phyloP scores from a whole-genome alignment of 176 grass and related monocot species.

The Elaeis guineensis region DNA sequence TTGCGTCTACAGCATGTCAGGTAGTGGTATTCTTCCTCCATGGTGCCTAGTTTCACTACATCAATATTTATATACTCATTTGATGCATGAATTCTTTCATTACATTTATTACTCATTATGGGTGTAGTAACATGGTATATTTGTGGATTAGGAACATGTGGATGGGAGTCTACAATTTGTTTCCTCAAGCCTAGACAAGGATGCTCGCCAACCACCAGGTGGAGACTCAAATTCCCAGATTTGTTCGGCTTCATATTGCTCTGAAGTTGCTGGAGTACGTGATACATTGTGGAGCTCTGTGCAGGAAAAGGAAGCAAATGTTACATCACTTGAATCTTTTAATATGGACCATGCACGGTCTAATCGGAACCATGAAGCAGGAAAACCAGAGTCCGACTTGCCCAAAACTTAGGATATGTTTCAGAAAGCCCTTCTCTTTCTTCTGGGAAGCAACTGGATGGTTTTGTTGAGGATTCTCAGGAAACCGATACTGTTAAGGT shows the following conservation, averaged over 20 bases:
- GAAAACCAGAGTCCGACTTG: not conserved
- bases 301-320: not conserved
- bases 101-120: too few relatives aligned
- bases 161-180: not conserved
- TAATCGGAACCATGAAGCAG: conserved; percentile 1
- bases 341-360: not conserved
- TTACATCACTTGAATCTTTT: not conserved
- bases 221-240: not conserved
- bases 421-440: conserved; percentile 24
- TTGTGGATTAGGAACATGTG: not conserved
- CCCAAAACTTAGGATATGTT: conserved; percentile 19
- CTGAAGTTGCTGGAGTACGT: not conserved
- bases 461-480: conserved; percentile 11
- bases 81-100: too few relatives aligned
- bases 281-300: not conserved
- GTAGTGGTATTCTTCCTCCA: conserved; percentile 1
- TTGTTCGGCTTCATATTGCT: not conserved
- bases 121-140: not conserved
- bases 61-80: too few relatives aligned
- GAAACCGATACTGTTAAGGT: not conserved
- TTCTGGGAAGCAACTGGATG: conserved; percentile 12
- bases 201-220: not conserved
- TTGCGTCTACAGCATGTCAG: not conserved
- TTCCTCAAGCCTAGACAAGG: not conserved
- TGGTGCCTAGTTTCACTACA: not conserved